phyloP scores from a whole-genome alignment of 176 grass and related monocot species.

The Puya raimondii region DNA sequence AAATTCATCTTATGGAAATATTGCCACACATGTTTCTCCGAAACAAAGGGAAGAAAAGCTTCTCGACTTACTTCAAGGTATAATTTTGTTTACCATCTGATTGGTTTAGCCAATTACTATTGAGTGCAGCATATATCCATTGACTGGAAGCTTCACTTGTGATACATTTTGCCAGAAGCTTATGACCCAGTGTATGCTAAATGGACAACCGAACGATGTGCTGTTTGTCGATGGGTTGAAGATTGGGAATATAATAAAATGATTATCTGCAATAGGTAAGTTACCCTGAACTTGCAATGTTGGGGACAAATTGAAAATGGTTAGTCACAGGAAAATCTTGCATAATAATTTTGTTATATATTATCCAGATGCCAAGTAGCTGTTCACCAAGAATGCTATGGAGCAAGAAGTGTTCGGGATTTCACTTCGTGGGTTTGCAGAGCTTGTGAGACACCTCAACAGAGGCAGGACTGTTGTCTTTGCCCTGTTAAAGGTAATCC shows the following conservation, averaged over 20 bases:
- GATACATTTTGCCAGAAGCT: conserved; percentile 31
- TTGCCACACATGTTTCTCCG: conserved; percentile 23
- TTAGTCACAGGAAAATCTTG: neutral
- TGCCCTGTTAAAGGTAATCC: conserved; percentile 84
- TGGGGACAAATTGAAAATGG: too few species aligned
- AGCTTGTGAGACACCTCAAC: conserved; percentile 57
- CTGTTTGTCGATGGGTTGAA: conserved; percentile 93
- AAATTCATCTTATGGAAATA: conserved; percentile 26
- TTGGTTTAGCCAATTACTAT: neutral
- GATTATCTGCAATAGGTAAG: conserved; percentile 94
- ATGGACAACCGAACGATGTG: conserved; percentile 95
- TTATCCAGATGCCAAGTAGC: conserved; percentile 84
- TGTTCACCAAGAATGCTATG: conserved; percentile 97
- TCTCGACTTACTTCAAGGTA: conserved; percentile 20
- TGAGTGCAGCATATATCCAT: neutral
- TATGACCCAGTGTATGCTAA: conserved; percentile 68
- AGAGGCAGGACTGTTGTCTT: conserved; percentile 67
- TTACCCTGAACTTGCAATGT: neutral
- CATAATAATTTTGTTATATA: conserved; percentile 2
- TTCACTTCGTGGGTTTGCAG: conserved; percentile 89
- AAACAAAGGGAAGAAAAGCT: conserved; percentile 40
- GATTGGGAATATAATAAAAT: conserved; percentile 99
- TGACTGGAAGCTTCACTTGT: neutral
- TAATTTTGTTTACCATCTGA: conserved; percentile 10
- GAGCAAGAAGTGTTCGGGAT: conserved; percentile 49